Percentiles rank a stretch among this genome's conserved stretches.
Evolutionary conservation across 106 monocot genomes (phyloP).

Genomic region (Dioscorea dumetorum): DNA sequence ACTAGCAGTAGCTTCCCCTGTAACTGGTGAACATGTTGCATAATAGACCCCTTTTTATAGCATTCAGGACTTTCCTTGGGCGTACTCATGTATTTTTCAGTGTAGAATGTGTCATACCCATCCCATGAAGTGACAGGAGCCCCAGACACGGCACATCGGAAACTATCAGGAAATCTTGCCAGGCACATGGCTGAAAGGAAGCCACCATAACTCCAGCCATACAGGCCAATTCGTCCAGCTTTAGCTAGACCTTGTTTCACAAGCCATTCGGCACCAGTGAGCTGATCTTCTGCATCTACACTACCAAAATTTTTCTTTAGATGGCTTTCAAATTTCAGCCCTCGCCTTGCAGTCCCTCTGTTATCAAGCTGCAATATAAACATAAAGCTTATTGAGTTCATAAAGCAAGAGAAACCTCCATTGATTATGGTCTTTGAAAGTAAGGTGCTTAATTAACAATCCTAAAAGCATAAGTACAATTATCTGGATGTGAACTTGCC

Average conservation of each 20-base stretch:
- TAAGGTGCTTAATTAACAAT: no score
- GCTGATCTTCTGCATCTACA: conserved; percentile 80
- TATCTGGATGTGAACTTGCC: no score
- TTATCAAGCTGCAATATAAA: conserved; percentile 70
- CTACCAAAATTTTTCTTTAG: conserved; percentile 68
- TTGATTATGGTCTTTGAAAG: no score
- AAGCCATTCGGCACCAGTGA: conserved; percentile 80
- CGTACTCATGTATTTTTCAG: conserved; percentile 90
- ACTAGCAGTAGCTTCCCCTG: conserved; percentile 73
- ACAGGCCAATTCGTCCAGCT: conserved; percentile 64
- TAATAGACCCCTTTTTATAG: conserved; percentile 61
- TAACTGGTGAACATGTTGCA: conserved; percentile 67
- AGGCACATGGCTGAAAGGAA: conserved; percentile 77
- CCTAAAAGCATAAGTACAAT: no score
- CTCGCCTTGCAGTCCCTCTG: conserved; percentile 80
- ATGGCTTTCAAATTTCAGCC: conserved; percentile 65
- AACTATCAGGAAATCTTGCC: conserved; percentile 61
- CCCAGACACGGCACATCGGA: conserved; percentile 67
- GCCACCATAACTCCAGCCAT: conserved; percentile 97
- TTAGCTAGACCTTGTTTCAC: conserved; percentile 60
- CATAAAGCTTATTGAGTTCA: neutral
- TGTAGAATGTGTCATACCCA: conserved; percentile 95
- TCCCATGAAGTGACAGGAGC: conserved; percentile 96
- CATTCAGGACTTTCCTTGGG: conserved; percentile 40
- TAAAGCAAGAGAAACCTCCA: neutral